Percentiles rank a stretch among this genome's conserved stretches.
These are phyloP conservation scores for Jaltomata sinuosa DNA, from an alignment of 257 asterid genomes.

Conservation along the genomic window DNA sequence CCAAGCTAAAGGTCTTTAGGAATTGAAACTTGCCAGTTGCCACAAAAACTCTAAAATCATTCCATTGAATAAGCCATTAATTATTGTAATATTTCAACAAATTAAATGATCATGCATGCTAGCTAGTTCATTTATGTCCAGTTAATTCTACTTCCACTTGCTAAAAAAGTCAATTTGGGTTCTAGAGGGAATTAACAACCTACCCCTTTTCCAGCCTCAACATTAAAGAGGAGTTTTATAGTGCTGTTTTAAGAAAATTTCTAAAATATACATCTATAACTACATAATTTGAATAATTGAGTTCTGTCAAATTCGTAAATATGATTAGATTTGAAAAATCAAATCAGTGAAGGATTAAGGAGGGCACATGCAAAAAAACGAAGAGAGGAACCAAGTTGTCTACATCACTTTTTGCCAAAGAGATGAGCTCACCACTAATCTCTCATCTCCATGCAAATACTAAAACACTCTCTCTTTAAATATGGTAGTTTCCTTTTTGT, in stretches of 20 bases:
- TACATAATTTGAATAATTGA: too few species aligned
- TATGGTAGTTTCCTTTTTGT: background rate
- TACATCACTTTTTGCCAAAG: slow-evolving; percentile 13
- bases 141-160: background rate
- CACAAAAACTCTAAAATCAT: background rate
- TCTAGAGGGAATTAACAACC: background rate
- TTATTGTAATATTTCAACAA: background rate
- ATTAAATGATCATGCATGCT: background rate
- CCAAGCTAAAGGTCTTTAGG: background rate
- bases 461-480: background rate
- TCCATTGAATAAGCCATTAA: background rate
- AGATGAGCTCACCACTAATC: slow-evolving; percentile 18
- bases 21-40: background rate
- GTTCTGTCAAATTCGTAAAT: background rate
- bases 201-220: background rate
- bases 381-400: slow-evolving; percentile 7
- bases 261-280: too few species aligned
- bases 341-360: slow-evolving; percentile 13
- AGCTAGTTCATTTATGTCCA: background rate
- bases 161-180: background rate
- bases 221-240: background rate
- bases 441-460: slow-evolving; percentile 2
- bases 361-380: slow-evolving; percentile 1
- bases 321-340: background rate
- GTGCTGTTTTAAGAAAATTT: too few species aligned